Conservation (phyloP, 2,329 filamentous ascomycete species). For the Fusarium sp. region DNA sequence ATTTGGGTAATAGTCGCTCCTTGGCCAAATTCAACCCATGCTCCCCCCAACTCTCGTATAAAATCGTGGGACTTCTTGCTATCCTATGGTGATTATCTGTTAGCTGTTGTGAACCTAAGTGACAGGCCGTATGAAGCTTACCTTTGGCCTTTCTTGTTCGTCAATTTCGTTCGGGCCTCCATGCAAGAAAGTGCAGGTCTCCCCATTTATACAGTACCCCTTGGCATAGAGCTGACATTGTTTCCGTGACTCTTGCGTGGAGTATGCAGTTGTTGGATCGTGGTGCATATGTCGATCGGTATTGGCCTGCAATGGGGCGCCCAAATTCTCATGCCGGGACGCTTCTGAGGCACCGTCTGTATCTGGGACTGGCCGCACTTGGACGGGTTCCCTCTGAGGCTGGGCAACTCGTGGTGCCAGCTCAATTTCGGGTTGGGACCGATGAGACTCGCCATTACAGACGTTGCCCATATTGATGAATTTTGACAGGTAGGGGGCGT, state of each 20-base stretch:
- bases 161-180: neutral
- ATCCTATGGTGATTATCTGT: neutral
- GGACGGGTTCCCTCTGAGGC: neutral
- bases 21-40: slow-evolving; percentile 47
- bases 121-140: neutral
- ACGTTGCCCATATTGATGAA: neutral
- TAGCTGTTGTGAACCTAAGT: neutral
- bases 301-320: too few relatives aligned
- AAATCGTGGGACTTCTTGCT: neutral
- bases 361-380: neutral
- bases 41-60: slow-evolving; percentile 39
- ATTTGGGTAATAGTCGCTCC: slow-evolving; percentile 47
- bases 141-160: neutral
- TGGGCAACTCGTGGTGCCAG: neutral
- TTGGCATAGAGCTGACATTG: neutral
- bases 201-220: neutral
- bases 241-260: neutral
- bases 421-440: neutral
- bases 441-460: neutral
- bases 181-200: neutral
- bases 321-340: neutral
- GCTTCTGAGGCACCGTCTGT: neutral
- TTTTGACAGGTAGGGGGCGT: too few relatives aligned
- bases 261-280: neutral
- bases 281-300: neutral